These are phyloP conservation scores for Aspergillus latus DNA, from an alignment of 2,329 filamentous ascomycete genomes.

Conservation along the genomic window DNA sequence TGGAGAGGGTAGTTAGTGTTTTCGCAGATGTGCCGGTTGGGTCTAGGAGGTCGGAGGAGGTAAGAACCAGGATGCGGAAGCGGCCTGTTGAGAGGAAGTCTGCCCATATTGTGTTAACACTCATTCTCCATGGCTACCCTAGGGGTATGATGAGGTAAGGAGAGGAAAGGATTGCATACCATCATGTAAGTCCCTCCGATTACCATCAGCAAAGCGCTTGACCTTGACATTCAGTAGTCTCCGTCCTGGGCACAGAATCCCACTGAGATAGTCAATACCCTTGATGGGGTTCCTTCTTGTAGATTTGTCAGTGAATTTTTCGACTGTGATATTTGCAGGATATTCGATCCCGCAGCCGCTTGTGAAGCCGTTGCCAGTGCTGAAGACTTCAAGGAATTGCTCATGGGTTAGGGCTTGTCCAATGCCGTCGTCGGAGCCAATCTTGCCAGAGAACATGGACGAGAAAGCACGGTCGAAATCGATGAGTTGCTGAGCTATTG, in stretches of 20 bases:
- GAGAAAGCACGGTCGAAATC: conserved; percentile 43
- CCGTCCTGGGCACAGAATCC: conserved; percentile 37
- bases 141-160: not conserved
- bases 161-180: conserved; percentile 21
- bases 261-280: conserved; percentile 37
- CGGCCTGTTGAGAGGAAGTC: conserved; percentile 40
- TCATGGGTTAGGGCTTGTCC: conserved; percentile 33
- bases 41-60: conserved; percentile 37
- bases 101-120: conserved; percentile 12
- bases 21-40: conserved; percentile 28
- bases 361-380: conserved; percentile 39
- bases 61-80: conserved; percentile 38
- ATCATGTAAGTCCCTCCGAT: conserved; percentile 37
- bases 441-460: conserved; percentile 43
- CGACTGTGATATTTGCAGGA: conserved; percentile 30
- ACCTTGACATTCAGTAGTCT: conserved; percentile 35
- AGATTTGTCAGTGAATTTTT: conserved; percentile 16
- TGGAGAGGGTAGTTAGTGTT: conserved; percentile 25
- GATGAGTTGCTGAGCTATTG: conserved; percentile 40
- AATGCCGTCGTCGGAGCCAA: conserved; percentile 26
- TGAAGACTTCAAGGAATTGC: conserved; percentile 39
- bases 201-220: conserved; percentile 40
- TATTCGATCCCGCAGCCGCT: conserved; percentile 44
- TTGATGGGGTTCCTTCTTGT: conserved; percentile 25
- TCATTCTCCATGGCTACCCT: not conserved